Base-by-base conservation (phyloP, 1,139 yeast genomes). In the Scheffersomyces parashehatae region DNA sequence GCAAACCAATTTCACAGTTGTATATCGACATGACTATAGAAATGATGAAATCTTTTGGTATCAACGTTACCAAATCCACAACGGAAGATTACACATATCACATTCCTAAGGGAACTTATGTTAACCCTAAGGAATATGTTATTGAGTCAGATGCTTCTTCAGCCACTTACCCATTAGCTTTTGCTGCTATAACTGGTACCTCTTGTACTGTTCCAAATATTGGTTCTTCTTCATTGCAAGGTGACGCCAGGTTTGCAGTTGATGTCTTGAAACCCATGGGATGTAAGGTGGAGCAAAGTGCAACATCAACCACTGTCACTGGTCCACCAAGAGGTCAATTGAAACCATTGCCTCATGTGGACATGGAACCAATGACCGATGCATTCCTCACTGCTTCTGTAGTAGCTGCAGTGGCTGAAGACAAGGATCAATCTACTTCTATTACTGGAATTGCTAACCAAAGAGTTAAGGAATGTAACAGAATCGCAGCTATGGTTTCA, bases 321-420 rank as follows among this genome's bases (percentile, higher is more conserved):
- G 99, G 98, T 35, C 97, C 97, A 8, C 75, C 85, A 28, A 66
- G 69, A 34, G 95, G 95, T 11, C 54, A 67, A 3, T 75, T 93
- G 53, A 79, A 75, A 56, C 89, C 96, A 10, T 72, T 93, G 50
- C 72, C 82, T 11, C 80, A 75, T 50, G 85, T 93, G 46, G 97
- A 95, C 63, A 95, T 93, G 99, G 99, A 93, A 67, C 99, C 99
- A 44, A 93, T 93, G 99, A 93, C 99, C 0, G 99, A 93, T 68
- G 99, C 99, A 0, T 93, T 93, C 64, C 76, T 93, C 60, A 93
- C 99, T 15, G 99, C 99, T 1, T 82, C 96, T 39, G 97, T 95
- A 14, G 95, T 90, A 26, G 99, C 99, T 35, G 97, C 99, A 13
- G 79, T 88, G 35, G 96, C 97, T 4, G 49, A 49, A 10, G 79